Base-by-base conservation (phyloP, 2,329 filamentous ascomycete species). In the Zymoseptoria tritici region DNA sequence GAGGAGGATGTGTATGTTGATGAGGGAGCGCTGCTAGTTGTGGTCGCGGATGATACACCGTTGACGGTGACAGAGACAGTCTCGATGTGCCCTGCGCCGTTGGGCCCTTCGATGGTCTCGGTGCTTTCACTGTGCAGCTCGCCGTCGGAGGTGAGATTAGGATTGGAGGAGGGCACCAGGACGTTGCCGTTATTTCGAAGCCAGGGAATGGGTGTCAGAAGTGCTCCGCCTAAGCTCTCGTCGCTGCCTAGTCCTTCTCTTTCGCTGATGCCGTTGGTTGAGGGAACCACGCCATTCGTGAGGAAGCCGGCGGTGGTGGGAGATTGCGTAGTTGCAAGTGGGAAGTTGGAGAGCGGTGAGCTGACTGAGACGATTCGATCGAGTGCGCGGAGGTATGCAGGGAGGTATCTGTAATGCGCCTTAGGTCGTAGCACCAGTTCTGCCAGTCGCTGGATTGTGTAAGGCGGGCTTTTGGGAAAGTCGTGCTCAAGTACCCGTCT, bases 161-260 rank as follows among this genome's bases (percentile, higher is more conserved):
- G 46, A 20, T 62, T 26, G 9, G 61, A 54, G 8, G 61, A 56
- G 13, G 59, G 58, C 1, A 58, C 57, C 20, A 62, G 42, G 11
- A 65, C 46, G 20, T 59, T 60, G 26, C 57, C 56, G 56, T 66
- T 62, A 54, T 68, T 66, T 13, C 69, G 63, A 55, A 97, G 78
- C 94, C 94, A 99, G 0, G 92, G 90, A 59, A 99, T 97, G 0
- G 93, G 94, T 0, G 93, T 97, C 55, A 99, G 80, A 19, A 97
- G 80, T 0, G 94, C 94, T 6, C 94, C 94, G 21, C 93, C 93
- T 1, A 97, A 79, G 11, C 88, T 88, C 72, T 97, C 93, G 68
- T 97, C 93, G 54, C 89, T 91, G 1, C 91, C 92, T 6, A 93
- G 78, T 1, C 68, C 66, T 24, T 70, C 68, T 63, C 73, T 74